Evolutionary conservation across 2,329 filamentous ascomycete species (phyloP).

Genomic region (Xylaria sp.): DNA sequence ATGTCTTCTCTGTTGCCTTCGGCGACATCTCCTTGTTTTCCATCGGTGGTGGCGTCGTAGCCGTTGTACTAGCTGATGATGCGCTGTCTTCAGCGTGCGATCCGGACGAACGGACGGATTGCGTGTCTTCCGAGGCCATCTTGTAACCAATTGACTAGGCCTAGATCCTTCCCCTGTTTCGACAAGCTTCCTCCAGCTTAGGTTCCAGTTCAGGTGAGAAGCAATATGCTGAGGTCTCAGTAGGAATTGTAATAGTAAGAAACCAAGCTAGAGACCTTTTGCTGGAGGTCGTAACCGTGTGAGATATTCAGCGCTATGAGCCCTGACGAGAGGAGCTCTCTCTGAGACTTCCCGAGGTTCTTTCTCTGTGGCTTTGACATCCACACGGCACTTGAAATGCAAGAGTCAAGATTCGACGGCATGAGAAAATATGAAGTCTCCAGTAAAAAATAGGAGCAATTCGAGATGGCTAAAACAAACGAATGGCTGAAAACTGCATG

Average conservation of each 20-base stretch:
- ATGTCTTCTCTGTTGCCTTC: constrained; percentile 36
- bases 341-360: constrained; percentile 28
- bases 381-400: constrained; percentile 43
- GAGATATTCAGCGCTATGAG: constrained; percentile 35
- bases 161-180: constrained; percentile 25
- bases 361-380: constrained; percentile 37
- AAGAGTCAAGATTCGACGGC: constrained; percentile 39
- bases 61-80: constrained; percentile 25
- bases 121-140: constrained; percentile 44
- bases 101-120: constrained; percentile 45
- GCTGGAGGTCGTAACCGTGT: constrained; percentile 31
- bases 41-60: constrained; percentile 20
- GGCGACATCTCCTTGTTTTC: constrained; percentile 29
- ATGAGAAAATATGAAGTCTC: constrained; percentile 42
- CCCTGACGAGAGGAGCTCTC: constrained; percentile 31
- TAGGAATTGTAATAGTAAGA: constrained; percentile 21
- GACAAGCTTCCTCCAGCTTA: constrained; percentile 25
- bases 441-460: constrained; percentile 36
- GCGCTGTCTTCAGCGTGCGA: constrained; percentile 38
- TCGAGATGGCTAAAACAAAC: constrained; percentile 34
- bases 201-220: background rate
- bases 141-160: constrained; percentile 13
- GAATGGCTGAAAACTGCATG: constrained; percentile 15
- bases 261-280: constrained; percentile 32
- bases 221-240: constrained; percentile 22